These are phyloP conservation scores for Xylariaceae sp. DNA, from an alignment of 2,329 filamentous ascomycete species.

Conservation along the genomic window DNA sequence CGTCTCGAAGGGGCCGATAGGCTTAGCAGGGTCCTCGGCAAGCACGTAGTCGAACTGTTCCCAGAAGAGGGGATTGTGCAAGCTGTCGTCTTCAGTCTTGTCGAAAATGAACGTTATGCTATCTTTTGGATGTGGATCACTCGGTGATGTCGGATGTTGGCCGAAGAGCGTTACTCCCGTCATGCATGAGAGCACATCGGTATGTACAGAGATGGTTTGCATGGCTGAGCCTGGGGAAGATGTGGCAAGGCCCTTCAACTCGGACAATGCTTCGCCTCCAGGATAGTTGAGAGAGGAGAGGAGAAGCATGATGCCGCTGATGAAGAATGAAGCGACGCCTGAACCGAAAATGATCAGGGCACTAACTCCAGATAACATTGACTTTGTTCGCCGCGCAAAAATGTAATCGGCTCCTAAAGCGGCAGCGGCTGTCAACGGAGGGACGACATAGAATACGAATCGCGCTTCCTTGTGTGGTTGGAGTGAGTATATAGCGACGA, in stretches of 20 bases:
- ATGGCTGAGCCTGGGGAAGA: constrained; percentile 28
- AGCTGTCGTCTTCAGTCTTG: constrained; percentile 57
- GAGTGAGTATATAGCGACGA: constrained; percentile 76
- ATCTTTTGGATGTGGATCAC: constrained; percentile 20
- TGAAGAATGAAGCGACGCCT: constrained; percentile 55
- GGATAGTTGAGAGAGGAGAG: constrained; percentile 91
- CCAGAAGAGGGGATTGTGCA: constrained; percentile 57
- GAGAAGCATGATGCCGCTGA: constrained; percentile 66
- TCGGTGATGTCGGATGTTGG: constrained; percentile 40
- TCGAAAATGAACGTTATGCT: constrained; percentile 47
- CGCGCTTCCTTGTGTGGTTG: constrained; percentile 96
- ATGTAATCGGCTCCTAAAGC: constrained; percentile 71
- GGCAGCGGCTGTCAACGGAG: constrained; percentile 74
- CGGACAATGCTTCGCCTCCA: constrained; percentile 72
- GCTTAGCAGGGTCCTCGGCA: constrained; percentile 48
- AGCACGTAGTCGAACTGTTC: constrained; percentile 61
- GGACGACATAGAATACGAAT: constrained; percentile 87
- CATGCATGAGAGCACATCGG: constrained; percentile 68
- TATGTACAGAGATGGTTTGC: constrained; percentile 50
- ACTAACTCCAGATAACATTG: constrained; percentile 51
- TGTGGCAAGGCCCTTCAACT: constrained; percentile 45
- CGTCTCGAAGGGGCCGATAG: constrained; percentile 53
- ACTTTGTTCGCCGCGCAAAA: constrained; percentile 64
- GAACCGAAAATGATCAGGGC: constrained; percentile 58
- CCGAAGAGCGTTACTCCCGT: constrained; percentile 67